phyloP scores from a whole-genome alignment of 164 flowering plant species.

The Aristolochia fimbriata region DNA sequence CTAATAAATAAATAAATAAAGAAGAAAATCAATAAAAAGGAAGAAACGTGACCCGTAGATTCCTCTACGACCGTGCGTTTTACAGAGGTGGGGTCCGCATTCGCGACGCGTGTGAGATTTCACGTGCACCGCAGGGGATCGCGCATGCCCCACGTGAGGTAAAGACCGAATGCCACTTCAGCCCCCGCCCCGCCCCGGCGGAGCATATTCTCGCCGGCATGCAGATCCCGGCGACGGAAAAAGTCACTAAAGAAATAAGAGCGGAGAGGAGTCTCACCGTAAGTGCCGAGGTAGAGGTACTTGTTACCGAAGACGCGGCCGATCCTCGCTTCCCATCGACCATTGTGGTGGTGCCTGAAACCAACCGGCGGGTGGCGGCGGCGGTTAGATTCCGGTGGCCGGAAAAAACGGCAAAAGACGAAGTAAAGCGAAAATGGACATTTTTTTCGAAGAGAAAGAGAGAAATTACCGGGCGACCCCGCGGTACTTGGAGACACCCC shows the following conservation, averaged over 20 bases:
- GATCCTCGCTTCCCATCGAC: slow-evolving; percentile 53
- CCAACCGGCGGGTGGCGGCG: too few relatives aligned
- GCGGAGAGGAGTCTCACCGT: slow-evolving; percentile 15
- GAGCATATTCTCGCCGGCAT: too few relatives aligned
- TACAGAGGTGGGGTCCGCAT: too few relatives aligned
- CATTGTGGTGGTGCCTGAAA: slow-evolving; percentile 46
- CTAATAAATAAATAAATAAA: too few relatives aligned
- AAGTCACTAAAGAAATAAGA: too few relatives aligned
- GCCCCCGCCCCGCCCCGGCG: too few relatives aligned
- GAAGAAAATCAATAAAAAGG: too few relatives aligned
- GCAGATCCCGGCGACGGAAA: neutral
- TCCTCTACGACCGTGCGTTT: too few relatives aligned
- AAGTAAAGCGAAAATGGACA: neutral
- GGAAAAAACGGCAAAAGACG: neutral
- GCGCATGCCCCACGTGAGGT: slow-evolving; percentile 5
- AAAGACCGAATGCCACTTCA: neutral
- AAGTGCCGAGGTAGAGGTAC: slow-evolving; percentile 44
- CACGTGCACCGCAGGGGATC: slow-evolving; percentile 3
- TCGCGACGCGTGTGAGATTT: neutral
- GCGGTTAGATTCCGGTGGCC: slow-evolving; percentile 6
- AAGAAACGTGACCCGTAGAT: too few relatives aligned
- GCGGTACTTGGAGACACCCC: slow-evolving; percentile 94
- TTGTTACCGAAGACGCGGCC: slow-evolving; percentile 48
- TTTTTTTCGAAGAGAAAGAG: too few relatives aligned
- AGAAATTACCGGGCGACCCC: slow-evolving; percentile 99